These are phyloP conservation scores for Gamarada debralockiae DNA, from an alignment of 495 filamentous ascomycete genomes.

Conservation along the genomic window DNA sequence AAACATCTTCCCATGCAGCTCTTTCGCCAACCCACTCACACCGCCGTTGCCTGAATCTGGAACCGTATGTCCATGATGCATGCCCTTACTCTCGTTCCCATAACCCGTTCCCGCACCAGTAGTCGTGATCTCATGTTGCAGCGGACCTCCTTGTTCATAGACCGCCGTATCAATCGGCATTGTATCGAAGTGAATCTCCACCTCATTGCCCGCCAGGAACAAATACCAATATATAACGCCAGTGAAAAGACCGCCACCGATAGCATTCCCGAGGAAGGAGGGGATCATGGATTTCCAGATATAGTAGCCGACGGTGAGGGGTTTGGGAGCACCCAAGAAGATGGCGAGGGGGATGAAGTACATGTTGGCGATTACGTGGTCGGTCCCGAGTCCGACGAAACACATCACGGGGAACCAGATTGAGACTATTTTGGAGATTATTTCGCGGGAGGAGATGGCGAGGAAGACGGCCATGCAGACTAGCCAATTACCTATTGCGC, in stretches of 20 bases:
- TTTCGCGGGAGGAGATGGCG: constrained; percentile 50
- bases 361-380: constrained; percentile 65
- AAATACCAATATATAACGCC: constrained; percentile 50
- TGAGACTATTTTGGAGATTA: constrained; percentile 53
- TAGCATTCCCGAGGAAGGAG: constrained; percentile 50
- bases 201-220: constrained; percentile 30
- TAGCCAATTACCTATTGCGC: constrained; percentile 50
- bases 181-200: constrained; percentile 18
- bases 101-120: constrained; percentile 11
- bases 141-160: constrained; percentile 14
- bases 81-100: background rate
- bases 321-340: constrained; percentile 42
- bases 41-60: constrained; percentile 8
- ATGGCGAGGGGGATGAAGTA: constrained; percentile 58
- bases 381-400: constrained; percentile 55
- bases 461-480: constrained; percentile 58
- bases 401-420: constrained; percentile 63
- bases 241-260: constrained; percentile 51
- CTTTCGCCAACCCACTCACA: constrained; percentile 10
- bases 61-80: background rate
- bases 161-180: constrained; percentile 8
- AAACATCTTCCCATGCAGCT: constrained; percentile 8
- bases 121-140: constrained; percentile 7
- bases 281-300: constrained; percentile 66
- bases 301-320: constrained; percentile 48